Percentiles rank a stretch among this genome's conserved stretches.
phyloP scores from a whole-genome alignment of 2,329 filamentous ascomycete genomes.

The Penicillium paneum region DNA sequence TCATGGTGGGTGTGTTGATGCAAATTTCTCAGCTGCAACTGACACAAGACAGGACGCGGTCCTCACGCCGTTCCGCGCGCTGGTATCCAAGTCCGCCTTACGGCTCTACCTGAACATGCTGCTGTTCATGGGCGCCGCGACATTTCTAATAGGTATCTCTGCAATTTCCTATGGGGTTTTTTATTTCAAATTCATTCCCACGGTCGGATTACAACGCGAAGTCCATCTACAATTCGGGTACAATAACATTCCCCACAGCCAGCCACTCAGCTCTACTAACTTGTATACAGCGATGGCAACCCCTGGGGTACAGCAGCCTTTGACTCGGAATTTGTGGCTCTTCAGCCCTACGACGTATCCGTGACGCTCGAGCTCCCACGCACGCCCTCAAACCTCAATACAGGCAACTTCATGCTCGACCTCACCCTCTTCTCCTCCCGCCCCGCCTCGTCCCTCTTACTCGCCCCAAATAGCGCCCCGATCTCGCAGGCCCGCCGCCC shows the following conservation, averaged over 20 bases:
- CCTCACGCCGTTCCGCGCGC: constrained; percentile 53
- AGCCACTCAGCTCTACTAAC: not conserved
- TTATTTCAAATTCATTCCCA: constrained; percentile 66
- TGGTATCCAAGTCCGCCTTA: constrained; percentile 60
- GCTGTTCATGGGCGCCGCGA: constrained; percentile 52
- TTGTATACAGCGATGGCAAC: constrained; percentile 37
- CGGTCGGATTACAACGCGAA: constrained; percentile 59
- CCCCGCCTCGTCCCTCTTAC: constrained; percentile 34
- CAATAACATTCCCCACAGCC: not conserved
- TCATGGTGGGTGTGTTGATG: constrained; percentile 12
- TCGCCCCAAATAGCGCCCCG: constrained; percentile 38
- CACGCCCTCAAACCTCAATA: constrained; percentile 68
- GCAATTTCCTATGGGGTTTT: constrained; percentile 62
- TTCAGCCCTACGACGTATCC: constrained; percentile 81
- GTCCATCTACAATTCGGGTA: constrained; percentile 66
- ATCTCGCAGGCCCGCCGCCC: constrained; percentile 68
- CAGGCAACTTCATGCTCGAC: constrained; percentile 94
- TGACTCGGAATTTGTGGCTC: constrained; percentile 57
- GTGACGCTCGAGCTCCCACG: constrained; percentile 74
- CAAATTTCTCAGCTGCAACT: constrained; percentile 11
- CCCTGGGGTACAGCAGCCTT: constrained; percentile 55
- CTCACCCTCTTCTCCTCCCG: constrained; percentile 62
- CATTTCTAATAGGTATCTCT: constrained; percentile 57
- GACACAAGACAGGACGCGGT: constrained; percentile 48
- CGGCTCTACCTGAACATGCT: constrained; percentile 62